Percentiles rank a stretch among this genome's conserved stretches.
These are phyloP conservation scores for Mycena polygramma DNA, from an alignment of 768 basidiomycete genomes.

Conservation along the genomic window DNA sequence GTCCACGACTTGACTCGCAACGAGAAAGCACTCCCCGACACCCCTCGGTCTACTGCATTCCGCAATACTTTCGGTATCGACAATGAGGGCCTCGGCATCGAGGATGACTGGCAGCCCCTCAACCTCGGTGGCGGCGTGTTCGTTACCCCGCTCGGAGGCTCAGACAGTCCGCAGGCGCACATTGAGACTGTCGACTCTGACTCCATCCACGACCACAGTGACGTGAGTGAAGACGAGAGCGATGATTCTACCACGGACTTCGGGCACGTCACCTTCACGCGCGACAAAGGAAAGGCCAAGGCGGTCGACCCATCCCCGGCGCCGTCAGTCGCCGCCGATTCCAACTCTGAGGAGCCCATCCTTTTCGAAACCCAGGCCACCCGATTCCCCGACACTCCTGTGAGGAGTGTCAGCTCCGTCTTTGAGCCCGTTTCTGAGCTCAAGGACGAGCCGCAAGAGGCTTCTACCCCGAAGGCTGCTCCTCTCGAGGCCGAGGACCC, in stretches of 20 bases:
- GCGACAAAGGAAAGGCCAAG: slow-evolving; percentile 66
- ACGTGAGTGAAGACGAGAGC: slow-evolving; percentile 44
- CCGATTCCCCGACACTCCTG: slow-evolving; percentile 28
- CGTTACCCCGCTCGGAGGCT: slow-evolving; percentile 42
- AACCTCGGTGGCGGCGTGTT: slow-evolving; percentile 60
- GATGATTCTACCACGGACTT: slow-evolving; percentile 50
- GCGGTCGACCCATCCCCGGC: slow-evolving; percentile 45
- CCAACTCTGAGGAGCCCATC: slow-evolving; percentile 44
- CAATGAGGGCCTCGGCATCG: slow-evolving; percentile 59
- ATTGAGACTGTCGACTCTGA: slow-evolving; percentile 67
- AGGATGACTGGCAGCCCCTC: slow-evolving; percentile 77
- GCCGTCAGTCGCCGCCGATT: slow-evolving; percentile 39
- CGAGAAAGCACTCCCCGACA: slow-evolving; percentile 47
- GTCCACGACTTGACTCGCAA: slow-evolving; percentile 70
- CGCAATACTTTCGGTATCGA: slow-evolving; percentile 73
- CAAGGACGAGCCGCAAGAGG: slow-evolving; percentile 15
- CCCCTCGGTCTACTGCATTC: slow-evolving; percentile 47
- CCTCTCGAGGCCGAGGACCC: slow-evolving; percentile 54
- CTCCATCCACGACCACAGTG: slow-evolving; percentile 44
- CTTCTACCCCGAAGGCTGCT: not conserved
- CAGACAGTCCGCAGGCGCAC: slow-evolving; percentile 70
- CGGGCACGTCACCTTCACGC: slow-evolving; percentile 31
- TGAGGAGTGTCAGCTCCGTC: slow-evolving; percentile 32
- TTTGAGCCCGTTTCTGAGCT: slow-evolving; percentile 29
- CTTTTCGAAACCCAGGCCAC: slow-evolving; percentile 17